Base-by-base conservation (phyloP, 2,329 filamentous ascomycete genomes). In the Calonectria fujianensis region DNA sequence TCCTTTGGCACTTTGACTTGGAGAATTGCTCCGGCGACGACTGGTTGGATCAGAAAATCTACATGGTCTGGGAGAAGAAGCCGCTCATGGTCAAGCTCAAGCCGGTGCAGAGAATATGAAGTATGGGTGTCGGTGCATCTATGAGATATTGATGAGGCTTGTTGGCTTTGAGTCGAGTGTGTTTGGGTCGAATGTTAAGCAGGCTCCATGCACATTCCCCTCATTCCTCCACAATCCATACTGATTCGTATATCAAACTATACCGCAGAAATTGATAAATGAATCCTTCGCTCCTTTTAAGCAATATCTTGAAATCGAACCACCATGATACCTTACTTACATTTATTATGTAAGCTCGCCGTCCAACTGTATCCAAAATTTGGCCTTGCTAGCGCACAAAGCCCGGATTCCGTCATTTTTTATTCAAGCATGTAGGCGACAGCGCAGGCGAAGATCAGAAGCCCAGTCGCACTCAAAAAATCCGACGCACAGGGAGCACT, bases 61-160 rank as follows among this genome's bases (percentile, higher is more conserved):
- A 24, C 54, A 39, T 59, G 54, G 54, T 59, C 11, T 59, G 54
- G 54, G 32, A 59, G 31, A 61, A 39, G 57, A 61, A 29, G 35
- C 57, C 57, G 11, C 14, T 61, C n/a, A 39, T 61, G 32, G 35
- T 41, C 13, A 61, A 41, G 35, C 35, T 61, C 3, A 61, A 61
- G 14, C 57, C 35, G 1, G 57, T 39, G 14, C 32, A 39, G 24
- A 39, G n/a, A 5, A 41, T 2, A 2, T 39, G 24, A 24, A 2
- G 6, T 2, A 18, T 6, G 52, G 14, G 9, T 10, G 45, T 9
- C 3, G n/a, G 4, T 48, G 41, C 39, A 41, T n/a, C 8, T n/a
- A 4, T 13, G 13, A 48, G 24, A 11, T 24, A 24, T 10, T 5
- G 45, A 13, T n/a, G 45, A 20, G 10, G 45, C 8, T 48, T 0